Evolutionary conservation across 1,284 basidiomycete genomes (phyloP).

Genomic region (Ustilago cynodontis): DNA sequence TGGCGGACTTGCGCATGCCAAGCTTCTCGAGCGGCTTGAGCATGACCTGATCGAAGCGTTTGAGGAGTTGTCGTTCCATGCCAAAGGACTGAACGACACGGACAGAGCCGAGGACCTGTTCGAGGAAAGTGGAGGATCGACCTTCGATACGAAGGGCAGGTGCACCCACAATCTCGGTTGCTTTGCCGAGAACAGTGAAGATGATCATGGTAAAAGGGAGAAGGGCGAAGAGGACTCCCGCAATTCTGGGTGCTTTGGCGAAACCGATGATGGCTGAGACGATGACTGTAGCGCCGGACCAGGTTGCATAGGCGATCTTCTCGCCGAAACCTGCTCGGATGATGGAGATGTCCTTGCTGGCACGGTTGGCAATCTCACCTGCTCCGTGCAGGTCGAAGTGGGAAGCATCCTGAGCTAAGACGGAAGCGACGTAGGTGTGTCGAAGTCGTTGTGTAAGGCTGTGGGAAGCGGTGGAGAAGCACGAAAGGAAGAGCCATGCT

Average conservation of each 20-base stretch:
- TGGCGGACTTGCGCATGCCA: constrained; percentile 63
- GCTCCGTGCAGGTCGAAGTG: constrained; percentile 72
- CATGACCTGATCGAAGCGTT: constrained; percentile 68
- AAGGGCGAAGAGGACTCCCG: constrained; percentile 71
- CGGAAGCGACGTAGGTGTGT: constrained; percentile 70
- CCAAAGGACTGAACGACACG: constrained; percentile 72
- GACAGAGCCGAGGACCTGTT: constrained; percentile 71
- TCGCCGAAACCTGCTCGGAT: constrained; percentile 71
- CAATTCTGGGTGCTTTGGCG: constrained; percentile 68
- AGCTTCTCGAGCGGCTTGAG: constrained; percentile 67
- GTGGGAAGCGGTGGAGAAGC: constrained; percentile 68
- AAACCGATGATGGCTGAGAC: constrained; percentile 70
- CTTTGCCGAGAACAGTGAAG: constrained; percentile 66
- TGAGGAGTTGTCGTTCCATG: constrained; percentile 66
- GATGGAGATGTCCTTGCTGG: constrained; percentile 70
- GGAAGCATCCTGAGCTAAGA: constrained; percentile 71
- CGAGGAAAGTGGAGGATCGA: constrained; percentile 70
- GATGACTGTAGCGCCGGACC: constrained; percentile 67
- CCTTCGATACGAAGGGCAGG: constrained; percentile 69
- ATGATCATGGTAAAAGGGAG: constrained; percentile 69
- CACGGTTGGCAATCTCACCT: constrained; percentile 71
- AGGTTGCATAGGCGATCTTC: constrained; percentile 70
- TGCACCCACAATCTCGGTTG: constrained; percentile 64
- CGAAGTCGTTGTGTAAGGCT: constrained; percentile 69
- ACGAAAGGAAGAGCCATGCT: constrained; percentile 64